These are phyloP conservation scores for Symbiotaphrina buchneri DNA, from an alignment of 495 filamentous ascomycete genomes.

Conservation along the genomic window DNA sequence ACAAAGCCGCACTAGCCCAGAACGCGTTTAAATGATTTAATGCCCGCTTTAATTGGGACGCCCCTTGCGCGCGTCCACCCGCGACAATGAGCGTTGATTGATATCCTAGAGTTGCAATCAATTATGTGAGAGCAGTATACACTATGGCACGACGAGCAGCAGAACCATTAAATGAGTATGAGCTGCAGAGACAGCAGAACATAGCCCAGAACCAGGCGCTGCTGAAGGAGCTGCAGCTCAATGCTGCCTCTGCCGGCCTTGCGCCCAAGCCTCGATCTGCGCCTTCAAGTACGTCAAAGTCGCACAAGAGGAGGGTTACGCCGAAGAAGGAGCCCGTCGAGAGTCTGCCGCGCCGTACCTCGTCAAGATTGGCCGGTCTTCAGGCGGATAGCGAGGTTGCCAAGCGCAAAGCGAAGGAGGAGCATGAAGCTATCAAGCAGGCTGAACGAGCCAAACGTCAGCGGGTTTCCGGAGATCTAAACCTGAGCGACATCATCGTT, in stretches of 20 bases:
- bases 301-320: constrained; percentile 24
- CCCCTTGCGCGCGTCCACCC: too few species aligned
- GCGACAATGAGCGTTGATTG: too few species aligned
- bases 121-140: too few species aligned
- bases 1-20: too few species aligned
- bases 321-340: constrained; percentile 24
- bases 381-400: constrained; percentile 47
- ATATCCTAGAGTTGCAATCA: too few species aligned
- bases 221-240: constrained; percentile 29
- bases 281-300: constrained; percentile 8
- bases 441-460: constrained; percentile 44
- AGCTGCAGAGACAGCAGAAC: constrained; percentile 44
- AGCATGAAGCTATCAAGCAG: constrained; percentile 34
- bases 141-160: neutral
- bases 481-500: constrained; percentile 56
- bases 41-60: too few species aligned
- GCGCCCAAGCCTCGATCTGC: constrained; percentile 8
- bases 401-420: constrained; percentile 63
- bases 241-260: constrained; percentile 28
- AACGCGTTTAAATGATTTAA: too few species aligned
- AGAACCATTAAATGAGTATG: constrained; percentile 34
- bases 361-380: constrained; percentile 41
- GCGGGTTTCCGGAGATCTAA: constrained; percentile 46
- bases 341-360: constrained; percentile 31
- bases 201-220: constrained; percentile 55